Evolutionary conservation across 345 rosid genomes (phyloP), one percentile per base, ranked within the genome.

Genomic region (Aquilaria malaccensis): DNA sequence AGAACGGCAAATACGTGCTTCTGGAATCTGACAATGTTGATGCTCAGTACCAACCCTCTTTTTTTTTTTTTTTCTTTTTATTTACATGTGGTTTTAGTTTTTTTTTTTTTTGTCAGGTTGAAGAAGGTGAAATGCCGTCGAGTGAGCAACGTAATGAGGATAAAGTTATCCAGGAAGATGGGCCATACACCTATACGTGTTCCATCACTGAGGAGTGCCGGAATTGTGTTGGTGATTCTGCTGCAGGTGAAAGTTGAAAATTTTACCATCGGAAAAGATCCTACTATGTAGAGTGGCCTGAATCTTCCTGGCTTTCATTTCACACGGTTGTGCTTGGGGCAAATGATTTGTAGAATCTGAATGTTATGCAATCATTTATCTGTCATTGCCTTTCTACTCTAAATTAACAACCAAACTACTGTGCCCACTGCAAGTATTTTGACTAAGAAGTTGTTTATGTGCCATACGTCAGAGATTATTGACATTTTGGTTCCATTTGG

Each of bases 1-100:
- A 89, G 48, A 74, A 92, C 70, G 96, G 96, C 2, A 77, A 75
- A 62, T 92, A 87, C 60, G 81, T 79, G 70, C 89, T 73, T 60
- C 67, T 77, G 76, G 81, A 80, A 11, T 70, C 69, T 9, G 60
- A 67, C 72, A 58, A 58, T 81, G 93, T 86, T 63, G 13, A 22
- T 22, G 22, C 22, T 2, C 32, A 62, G 66, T 30, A 33, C 31
- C n/a, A 10, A n/a, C 14, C 49, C 43, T 33, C 12, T 53, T 30
- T 3, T 7, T 41, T 13, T 7, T 41, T 13, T 6, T 61, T 63
- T n/a, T 59, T 1, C 30, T 55, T 2, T 30, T 52, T 55, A 1
- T 2, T 58, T n/a, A 22, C 22, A 22, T 22, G 22, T 22, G 1
- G 22, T 22, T 11, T 32, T 70, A 13, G 5, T 41, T 3, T 46